These are phyloP conservation scores for Yarrowia sp. DNA, from an alignment of 805 yeast species.

Conservation along the genomic window DNA sequence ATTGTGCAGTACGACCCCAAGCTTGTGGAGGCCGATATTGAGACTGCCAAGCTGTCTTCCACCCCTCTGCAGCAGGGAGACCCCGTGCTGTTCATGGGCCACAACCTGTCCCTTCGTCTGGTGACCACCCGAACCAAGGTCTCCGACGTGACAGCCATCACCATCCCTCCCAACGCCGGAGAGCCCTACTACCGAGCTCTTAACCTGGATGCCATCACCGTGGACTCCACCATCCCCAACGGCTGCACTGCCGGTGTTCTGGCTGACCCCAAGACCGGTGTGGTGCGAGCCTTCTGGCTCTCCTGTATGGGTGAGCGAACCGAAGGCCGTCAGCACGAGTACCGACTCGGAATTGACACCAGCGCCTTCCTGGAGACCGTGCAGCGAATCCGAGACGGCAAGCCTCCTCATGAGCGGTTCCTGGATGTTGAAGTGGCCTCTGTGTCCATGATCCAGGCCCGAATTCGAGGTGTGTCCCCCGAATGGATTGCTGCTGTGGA, in stretches of 20 bases:
- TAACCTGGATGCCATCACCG: conserved; percentile 69
- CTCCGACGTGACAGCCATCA: conserved; percentile 69
- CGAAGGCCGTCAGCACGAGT: conserved; percentile 57
- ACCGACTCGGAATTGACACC: conserved; percentile 73
- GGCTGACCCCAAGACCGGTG: conserved; percentile 66
- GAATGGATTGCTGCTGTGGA: conserved; percentile 74
- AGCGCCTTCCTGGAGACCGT: conserved; percentile 60
- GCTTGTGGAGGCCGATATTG: conserved; percentile 65
- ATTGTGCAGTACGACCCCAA: conserved; percentile 77
- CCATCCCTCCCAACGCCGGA: conserved; percentile 62
- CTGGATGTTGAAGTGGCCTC: conserved; percentile 77
- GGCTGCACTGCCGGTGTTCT: conserved; percentile 79
- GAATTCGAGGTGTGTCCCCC: conserved; percentile 84
- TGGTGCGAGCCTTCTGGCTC: conserved; percentile 80
- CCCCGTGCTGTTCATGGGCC: conserved; percentile 73
- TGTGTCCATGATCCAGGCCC: conserved; percentile 65
- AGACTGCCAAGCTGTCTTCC: conserved; percentile 59
- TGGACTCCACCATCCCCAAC: conserved; percentile 67
- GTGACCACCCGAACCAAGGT: conserved; percentile 73
- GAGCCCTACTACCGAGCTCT: conserved; percentile 84
- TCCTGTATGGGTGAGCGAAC: conserved; percentile 75
- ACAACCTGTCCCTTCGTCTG: conserved; percentile 63
- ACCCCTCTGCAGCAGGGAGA: conserved; percentile 69
- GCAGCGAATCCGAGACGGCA: conserved; percentile 47
- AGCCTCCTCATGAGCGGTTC: conserved; percentile 55